Conservation (phyloP, 768 basidiomycete species). For the Tulasnella sp. region DNA sequence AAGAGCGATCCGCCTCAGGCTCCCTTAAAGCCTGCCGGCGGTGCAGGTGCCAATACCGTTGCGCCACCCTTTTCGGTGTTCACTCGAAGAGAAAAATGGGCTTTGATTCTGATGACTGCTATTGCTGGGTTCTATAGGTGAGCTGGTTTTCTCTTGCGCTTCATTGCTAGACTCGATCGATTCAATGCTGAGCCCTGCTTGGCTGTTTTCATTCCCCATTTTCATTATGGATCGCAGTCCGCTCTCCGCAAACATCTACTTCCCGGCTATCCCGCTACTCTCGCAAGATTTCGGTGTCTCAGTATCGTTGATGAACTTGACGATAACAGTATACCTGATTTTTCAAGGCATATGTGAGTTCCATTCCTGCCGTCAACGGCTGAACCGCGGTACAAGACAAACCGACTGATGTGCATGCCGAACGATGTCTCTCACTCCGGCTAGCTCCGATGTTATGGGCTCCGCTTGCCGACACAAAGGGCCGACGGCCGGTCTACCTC, state of each 20-base stretch:
- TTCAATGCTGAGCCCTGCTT: too few relatives aligned
- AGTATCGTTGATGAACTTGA: constrained; percentile 70
- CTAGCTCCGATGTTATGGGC: constrained; percentile 59
- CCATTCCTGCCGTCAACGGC: not conserved
- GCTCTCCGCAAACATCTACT: constrained; percentile 36
- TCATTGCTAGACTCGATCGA: not conserved
- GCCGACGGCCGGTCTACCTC: constrained; percentile 52
- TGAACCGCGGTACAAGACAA: not conserved
- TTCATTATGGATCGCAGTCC: constrained; percentile 30
- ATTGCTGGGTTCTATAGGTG: constrained; percentile 28
- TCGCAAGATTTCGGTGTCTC: constrained; percentile 60
- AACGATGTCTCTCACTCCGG: not conserved
- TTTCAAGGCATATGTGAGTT: constrained; percentile 59
- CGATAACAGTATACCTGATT: constrained; percentile 73
- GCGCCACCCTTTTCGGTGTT: constrained; percentile 20
- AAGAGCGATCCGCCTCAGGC: not conserved
- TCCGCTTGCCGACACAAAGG: constrained; percentile 61
- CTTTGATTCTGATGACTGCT: constrained; percentile 25
- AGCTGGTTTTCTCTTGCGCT: not conserved
- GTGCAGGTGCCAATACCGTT: not conserved
- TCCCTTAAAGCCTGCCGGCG: not conserved
- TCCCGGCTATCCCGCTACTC: constrained; percentile 62
- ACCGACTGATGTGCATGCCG: not conserved
- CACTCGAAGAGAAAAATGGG: constrained; percentile 28
- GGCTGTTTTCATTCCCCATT: not conserved